Evolutionary conservation across 2,329 filamentous ascomycete genomes (phyloP).

Genomic region (Pseudogymnoascus verrucosus): DNA sequence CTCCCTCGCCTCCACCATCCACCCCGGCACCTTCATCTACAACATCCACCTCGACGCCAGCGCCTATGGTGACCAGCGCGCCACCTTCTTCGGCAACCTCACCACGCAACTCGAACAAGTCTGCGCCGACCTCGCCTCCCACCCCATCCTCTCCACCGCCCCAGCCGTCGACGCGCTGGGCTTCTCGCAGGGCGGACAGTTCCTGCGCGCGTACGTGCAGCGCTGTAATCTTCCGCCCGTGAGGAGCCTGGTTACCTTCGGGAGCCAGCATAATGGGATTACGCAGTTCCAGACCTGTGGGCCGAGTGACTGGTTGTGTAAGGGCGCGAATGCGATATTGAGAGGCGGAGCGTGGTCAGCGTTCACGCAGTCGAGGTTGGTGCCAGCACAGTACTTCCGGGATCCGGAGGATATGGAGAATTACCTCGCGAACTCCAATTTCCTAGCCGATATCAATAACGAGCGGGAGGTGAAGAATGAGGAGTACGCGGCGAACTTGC

Average conservation of each 20-base stretch:
- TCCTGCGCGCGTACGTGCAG: constrained; percentile 85
- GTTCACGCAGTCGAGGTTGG: constrained; percentile 70
- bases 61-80: constrained; percentile 62
- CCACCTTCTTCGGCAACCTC: constrained; percentile 87
- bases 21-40: constrained; percentile 82
- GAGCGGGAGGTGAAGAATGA: constrained; percentile 69
- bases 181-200: constrained; percentile 93
- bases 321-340: constrained; percentile 68
- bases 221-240: constrained; percentile 62
- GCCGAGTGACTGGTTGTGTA: constrained; percentile 69
- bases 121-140: constrained; percentile 65
- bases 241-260: constrained; percentile 59
- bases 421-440: constrained; percentile 77
- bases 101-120: constrained; percentile 68
- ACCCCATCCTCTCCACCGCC: constrained; percentile 74
- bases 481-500: constrained; percentile 65
- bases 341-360: constrained; percentile 71
- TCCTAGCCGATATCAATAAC: constrained; percentile 94
- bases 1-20: constrained; percentile 59
- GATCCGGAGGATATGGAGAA: constrained; percentile 57
- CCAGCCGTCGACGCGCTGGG: constrained; percentile 84
- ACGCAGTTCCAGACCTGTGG: constrained; percentile 69
- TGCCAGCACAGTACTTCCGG: constrained; percentile 94
- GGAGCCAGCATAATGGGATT: constrained; percentile 75
- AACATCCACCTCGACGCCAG: constrained; percentile 60